Percentiles rank a stretch among this genome's conserved stretches.
Conservation (phyloP, 208 protist species). For the Angomonas deanei region DNA sequence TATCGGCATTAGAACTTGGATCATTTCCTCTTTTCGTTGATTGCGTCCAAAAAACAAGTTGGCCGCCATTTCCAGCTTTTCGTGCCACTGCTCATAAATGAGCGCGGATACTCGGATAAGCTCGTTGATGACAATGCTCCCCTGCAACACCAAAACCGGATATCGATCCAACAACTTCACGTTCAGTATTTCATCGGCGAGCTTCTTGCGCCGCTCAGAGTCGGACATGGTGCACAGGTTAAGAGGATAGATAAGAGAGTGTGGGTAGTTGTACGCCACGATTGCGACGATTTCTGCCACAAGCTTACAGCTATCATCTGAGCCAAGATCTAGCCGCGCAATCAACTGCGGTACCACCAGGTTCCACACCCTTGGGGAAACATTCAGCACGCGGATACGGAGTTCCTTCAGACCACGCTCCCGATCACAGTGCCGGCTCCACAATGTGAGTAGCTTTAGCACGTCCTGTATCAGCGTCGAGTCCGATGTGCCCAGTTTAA, state of each 20-base stretch:
- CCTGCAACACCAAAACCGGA: conserved; percentile 87
- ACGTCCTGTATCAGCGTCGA: conserved; percentile 95
- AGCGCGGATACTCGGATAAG: conserved; percentile 97
- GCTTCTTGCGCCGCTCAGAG: conserved; percentile 63
- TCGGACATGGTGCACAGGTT: conserved; percentile 94
- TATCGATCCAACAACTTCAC: conserved; percentile 52
- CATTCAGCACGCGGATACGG: conserved; percentile 85
- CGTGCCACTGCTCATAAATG: conserved; percentile 92
- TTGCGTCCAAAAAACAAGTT: conserved; percentile 93
- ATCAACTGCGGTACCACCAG: conserved; percentile 98
- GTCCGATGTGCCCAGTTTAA: conserved; percentile 68
- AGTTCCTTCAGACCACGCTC: conserved; percentile 78
- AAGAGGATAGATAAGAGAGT: conserved; percentile 98
- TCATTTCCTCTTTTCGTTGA: conserved; percentile 73
- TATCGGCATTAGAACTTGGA: conserved; percentile 85
- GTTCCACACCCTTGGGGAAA: conserved; percentile 97
- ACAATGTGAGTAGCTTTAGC: conserved; percentile 97
- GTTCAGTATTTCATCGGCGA: conserved; percentile 63
- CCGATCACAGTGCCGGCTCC: conserved; percentile 90
- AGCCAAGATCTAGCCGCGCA: conserved; percentile 94
- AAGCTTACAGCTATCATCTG: conserved; percentile 86
- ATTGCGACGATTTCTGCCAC: conserved; percentile 91
- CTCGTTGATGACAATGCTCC: conserved; percentile 93
- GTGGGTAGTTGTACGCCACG: conserved; percentile 96
- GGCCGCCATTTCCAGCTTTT: conserved; percentile 93